Percentiles rank a stretch among this genome's conserved stretches.
phyloP scores from a whole-genome alignment of 1,284 basidiomycete species.

The Sutorius eximius region DNA sequence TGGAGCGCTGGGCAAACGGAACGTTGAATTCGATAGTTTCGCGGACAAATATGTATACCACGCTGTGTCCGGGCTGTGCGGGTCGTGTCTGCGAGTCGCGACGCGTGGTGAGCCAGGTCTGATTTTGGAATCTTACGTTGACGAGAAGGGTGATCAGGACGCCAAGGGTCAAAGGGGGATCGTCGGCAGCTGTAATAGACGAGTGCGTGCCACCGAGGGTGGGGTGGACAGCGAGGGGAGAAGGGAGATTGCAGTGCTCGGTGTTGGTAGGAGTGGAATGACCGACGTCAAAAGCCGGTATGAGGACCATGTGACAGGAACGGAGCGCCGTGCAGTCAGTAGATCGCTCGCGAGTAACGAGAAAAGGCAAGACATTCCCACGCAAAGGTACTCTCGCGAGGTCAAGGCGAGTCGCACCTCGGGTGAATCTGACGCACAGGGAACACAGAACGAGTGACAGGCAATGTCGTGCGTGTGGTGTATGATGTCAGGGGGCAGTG shows the following conservation, averaged over 20 bases:
- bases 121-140: not conserved
- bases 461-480: no score
- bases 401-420: not conserved
- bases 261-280: not conserved
- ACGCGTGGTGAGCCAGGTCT: not conserved
- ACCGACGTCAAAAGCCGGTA: not conserved
- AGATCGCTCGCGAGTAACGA: not conserved
- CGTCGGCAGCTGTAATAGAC: not conserved
- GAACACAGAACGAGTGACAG: not conserved
- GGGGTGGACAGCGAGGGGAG: not conserved
- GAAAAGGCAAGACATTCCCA: not conserved
- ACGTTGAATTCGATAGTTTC: not conserved
- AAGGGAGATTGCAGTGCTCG: not conserved
- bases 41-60: not conserved
- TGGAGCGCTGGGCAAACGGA: not conserved
- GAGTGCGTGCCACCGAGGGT: not conserved
- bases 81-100: not conserved
- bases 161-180: not conserved
- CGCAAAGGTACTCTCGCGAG: not conserved
- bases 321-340: not conserved
- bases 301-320: not conserved
- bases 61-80: not conserved
- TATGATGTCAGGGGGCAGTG: not conserved
- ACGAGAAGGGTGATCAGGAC: not conserved
- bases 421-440: not conserved